phyloP scores from a whole-genome alignment of 495 filamentous ascomycete genomes.

The Platismatia glauca region DNA sequence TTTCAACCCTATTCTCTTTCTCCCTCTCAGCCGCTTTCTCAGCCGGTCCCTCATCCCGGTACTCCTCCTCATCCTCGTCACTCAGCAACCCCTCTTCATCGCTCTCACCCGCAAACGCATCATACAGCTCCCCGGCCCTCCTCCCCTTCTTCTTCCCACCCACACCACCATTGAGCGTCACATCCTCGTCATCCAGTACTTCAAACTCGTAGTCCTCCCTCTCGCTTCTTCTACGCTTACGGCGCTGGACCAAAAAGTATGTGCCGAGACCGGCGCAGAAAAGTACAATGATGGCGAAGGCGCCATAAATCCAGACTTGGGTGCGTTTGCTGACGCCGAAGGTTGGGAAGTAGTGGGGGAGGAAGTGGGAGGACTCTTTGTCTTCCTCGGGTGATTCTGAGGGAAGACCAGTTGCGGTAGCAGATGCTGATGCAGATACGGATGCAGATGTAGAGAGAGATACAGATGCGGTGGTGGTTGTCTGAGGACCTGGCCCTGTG shows the following conservation, averaged over 20 bases:
- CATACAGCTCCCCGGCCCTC: conserved; percentile 86
- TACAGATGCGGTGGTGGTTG: conserved; percentile 28
- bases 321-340: conserved; percentile 86
- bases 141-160: conserved; percentile 36
- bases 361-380: conserved; percentile 45
- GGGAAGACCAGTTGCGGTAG: conserved; percentile 38
- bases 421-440: conserved; percentile 31
- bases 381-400: conserved; percentile 16
- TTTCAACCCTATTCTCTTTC: not conserved
- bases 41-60: conserved; percentile 18
- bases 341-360: conserved; percentile 89
- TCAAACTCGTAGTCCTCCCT: conserved; percentile 93
- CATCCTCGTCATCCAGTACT: conserved; percentile 76
- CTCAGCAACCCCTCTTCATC: conserved; percentile 23
- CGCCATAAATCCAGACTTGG: conserved; percentile 90
- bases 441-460: conserved; percentile 31
- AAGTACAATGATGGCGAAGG: conserved; percentile 68
- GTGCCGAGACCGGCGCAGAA: conserved; percentile 74
- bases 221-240: conserved; percentile 65
- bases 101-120: conserved; percentile 81
- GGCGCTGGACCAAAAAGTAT: conserved; percentile 71
- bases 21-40: no score
- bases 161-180: conserved; percentile 43
- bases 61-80: conserved; percentile 18
- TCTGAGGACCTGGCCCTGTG: conserved; percentile 25